These are phyloP conservation scores for Trypanosoma cruzi DNA, from an alignment of 208 protist genomes.

Conservation along the genomic window DNA sequence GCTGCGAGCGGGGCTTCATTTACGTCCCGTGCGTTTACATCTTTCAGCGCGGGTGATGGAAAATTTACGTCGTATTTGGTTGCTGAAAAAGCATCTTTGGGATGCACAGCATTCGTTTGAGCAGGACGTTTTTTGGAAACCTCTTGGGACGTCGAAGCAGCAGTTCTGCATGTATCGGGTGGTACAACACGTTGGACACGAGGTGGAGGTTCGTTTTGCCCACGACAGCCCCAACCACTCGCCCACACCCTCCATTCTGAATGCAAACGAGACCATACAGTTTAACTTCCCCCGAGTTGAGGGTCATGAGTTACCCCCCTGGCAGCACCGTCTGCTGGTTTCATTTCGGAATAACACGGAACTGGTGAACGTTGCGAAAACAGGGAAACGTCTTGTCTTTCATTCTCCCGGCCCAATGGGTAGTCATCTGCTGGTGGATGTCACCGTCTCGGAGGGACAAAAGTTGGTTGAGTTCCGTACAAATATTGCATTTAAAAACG, in stretches of 20 bases:
- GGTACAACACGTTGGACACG: constrained; percentile 32
- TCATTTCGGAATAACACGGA: constrained; percentile 18
- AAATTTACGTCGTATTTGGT: constrained; percentile 14
- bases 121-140: neutral
- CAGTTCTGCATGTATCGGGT: constrained; percentile 37
- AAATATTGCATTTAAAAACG: constrained; percentile 53
- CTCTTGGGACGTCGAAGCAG: neutral
- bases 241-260: constrained; percentile 13
- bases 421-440: constrained; percentile 53
- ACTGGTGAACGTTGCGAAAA: constrained; percentile 22
- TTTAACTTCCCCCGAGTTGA: constrained; percentile 70
- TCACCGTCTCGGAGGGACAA: constrained; percentile 37
- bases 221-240: constrained; percentile 26
- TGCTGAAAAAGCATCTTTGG: constrained; percentile 18
- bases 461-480: constrained; percentile 52
- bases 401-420: constrained; percentile 21
- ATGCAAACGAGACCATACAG: constrained; percentile 33
- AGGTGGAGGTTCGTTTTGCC: constrained; percentile 22
- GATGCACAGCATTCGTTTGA: neutral
- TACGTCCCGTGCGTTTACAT: constrained; percentile 32
- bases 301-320: constrained; percentile 51
- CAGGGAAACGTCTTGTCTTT: constrained; percentile 12
- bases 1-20: constrained; percentile 22
- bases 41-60: constrained; percentile 34
- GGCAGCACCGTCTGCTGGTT: constrained; percentile 57